A percentile compares a stretch with the other conserved stretches of the same genome.
These are phyloP conservation scores for Candida chauliodis DNA, from an alignment of 805 yeast species.

Conservation along the genomic window DNA sequence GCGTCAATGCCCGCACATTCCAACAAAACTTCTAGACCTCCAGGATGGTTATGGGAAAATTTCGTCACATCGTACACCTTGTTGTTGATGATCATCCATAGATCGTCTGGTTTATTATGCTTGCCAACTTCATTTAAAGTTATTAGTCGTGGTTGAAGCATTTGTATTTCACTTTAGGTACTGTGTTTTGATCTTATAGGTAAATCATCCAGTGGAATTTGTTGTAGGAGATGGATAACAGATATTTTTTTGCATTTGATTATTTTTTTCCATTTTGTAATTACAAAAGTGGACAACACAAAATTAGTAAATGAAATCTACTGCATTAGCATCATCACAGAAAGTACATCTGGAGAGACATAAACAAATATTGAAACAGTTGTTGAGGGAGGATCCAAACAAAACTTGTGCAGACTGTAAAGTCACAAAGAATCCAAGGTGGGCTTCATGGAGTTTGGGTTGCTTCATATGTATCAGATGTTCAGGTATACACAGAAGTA, in stretches of 20 bases:
- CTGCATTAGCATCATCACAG: constrained; percentile 40
- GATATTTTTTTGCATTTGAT: not conserved
- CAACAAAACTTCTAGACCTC: constrained; percentile 65
- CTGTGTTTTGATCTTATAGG: not conserved
- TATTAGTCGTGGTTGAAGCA: constrained; percentile 2
- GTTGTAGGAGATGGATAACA: no score
- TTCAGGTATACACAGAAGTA: constrained; percentile 90
- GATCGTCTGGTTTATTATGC: constrained; percentile 72
- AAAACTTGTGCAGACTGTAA: constrained; percentile 90
- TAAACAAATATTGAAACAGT: constrained; percentile 67
- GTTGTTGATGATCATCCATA: constrained; percentile 83
- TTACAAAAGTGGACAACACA: constrained; percentile 3
- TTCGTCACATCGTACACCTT: constrained; percentile 73
- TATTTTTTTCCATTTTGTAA: not conserved
- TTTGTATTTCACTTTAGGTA: not conserved
- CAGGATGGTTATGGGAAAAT: constrained; percentile 78
- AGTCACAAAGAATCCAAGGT: constrained; percentile 82
- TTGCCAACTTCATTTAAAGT: constrained; percentile 51
- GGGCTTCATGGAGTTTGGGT: constrained; percentile 98
- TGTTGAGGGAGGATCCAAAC: constrained; percentile 76
- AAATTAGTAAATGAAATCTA: constrained; percentile 5
- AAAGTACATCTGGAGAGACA: constrained; percentile 50
- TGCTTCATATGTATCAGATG: constrained; percentile 91
- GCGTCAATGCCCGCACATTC: constrained; percentile 81
- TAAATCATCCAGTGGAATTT: constrained; percentile 3